phyloP scores from a whole-genome alignment of 2,329 filamentous ascomycete genomes.

The Colletotrichum sp. region DNA sequence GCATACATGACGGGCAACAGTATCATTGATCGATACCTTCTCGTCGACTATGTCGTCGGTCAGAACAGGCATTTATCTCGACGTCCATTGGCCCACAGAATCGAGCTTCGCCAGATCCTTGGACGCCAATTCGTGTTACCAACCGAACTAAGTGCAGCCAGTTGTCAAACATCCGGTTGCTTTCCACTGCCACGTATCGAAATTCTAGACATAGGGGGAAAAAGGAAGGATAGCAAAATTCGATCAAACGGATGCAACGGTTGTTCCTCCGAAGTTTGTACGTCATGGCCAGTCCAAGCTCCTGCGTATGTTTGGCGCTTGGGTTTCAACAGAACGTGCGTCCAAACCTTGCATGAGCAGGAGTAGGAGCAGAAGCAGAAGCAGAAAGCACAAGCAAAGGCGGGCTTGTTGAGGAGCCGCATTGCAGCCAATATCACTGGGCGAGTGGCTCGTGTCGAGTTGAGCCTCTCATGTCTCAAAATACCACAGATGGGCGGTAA shows the following conservation, averaged over 20 bases:
- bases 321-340: constrained; percentile 17
- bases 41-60: not conserved
- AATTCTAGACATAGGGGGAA: not conserved
- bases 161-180: not conserved
- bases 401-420: not conserved
- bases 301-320: constrained; percentile 14
- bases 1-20: not conserved
- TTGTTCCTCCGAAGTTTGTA: not conserved
- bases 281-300: constrained; percentile 13
- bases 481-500: not conserved
- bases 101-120: not conserved
- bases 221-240: not conserved
- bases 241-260: not conserved
- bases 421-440: not conserved
- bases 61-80: not conserved
- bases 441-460: not conserved
- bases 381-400: not conserved
- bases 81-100: not conserved
- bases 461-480: not conserved
- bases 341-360: constrained; percentile 13
- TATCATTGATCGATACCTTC: not conserved
- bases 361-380: not conserved
- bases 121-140: not conserved
- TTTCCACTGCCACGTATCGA: not conserved
- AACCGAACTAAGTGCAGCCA: not conserved